Evolutionary conservation across 768 basidiomycete genomes (phyloP).

Genomic region (Suillus ampliporus): DNA sequence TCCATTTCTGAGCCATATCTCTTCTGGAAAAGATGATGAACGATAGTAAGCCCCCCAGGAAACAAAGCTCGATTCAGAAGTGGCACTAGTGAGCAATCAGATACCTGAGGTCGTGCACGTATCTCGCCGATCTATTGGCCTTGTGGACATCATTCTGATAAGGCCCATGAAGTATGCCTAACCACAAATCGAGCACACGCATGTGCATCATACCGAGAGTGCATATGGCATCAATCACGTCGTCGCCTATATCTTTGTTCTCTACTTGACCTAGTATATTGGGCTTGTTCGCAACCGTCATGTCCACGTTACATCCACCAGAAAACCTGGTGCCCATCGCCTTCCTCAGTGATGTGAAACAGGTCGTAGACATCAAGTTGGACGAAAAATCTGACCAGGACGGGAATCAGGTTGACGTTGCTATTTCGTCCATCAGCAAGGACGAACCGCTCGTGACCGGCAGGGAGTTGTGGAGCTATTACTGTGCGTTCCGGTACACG

Average conservation of each 20-base stretch:
- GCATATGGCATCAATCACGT: neutral
- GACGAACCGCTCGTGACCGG: slow-evolving; percentile 75
- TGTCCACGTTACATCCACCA: slow-evolving; percentile 18
- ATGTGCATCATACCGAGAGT: too few species aligned
- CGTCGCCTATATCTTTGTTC: neutral
- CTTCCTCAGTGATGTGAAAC: slow-evolving; percentile 18
- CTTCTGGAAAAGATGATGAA: neutral
- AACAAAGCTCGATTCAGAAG: neutral
- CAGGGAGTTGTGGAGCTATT: slow-evolving; percentile 82
- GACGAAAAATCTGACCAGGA: slow-evolving; percentile 13
- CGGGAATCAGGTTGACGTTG: slow-evolving; percentile 30
- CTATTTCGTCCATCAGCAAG: slow-evolving; percentile 47
- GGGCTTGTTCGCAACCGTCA: slow-evolving; percentile 9
- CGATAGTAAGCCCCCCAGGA: neutral
- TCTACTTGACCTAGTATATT: neutral
- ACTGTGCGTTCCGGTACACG: slow-evolving; percentile 50
- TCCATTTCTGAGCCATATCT: too few species aligned
- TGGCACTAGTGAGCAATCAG: neutral
- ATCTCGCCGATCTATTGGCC: too few species aligned
- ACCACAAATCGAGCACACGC: neutral
- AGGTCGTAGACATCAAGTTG: slow-evolving; percentile 14
- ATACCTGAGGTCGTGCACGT: too few species aligned
- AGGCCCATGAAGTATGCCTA: neutral
- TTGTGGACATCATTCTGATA: neutral
- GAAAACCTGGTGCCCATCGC: neutral